Percentiles rank a stretch among this genome's conserved stretches.
phyloP scores from a whole-genome alignment of 441 rosid species.

The Mallotus repandus region DNA sequence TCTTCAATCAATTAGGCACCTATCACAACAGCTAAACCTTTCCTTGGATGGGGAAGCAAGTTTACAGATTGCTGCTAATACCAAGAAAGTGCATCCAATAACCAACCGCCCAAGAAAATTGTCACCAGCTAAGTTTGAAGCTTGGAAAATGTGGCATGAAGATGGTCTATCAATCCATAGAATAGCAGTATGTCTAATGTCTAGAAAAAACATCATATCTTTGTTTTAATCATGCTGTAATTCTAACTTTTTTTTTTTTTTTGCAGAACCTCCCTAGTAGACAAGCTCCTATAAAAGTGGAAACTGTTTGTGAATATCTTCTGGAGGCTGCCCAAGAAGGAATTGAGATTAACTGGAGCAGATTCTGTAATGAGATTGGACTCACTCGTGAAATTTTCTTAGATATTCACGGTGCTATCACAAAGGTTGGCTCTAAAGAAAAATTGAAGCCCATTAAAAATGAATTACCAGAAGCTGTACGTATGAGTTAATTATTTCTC shows the following conservation, averaged over 20 bases:
- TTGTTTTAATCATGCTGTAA: not conserved
- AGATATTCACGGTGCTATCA: slow-evolving; percentile 39
- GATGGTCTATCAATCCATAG: slow-evolving; percentile 39
- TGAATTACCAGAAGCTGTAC: slow-evolving; percentile 47
- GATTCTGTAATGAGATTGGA: slow-evolving; percentile 39
- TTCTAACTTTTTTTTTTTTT: slow-evolving; percentile 5
- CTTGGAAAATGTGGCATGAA: slow-evolving; percentile 55
- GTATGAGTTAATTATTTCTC: slow-evolving; percentile 13
- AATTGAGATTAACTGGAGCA: slow-evolving; percentile 37
- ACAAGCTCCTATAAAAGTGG: slow-evolving; percentile 49
- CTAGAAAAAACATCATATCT: not conserved
- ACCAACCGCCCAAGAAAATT: slow-evolving; percentile 27
- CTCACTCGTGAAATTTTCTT: slow-evolving; percentile 30
- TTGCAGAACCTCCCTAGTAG: slow-evolving; percentile 42
- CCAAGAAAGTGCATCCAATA: slow-evolving; percentile 17
- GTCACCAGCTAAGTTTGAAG: slow-evolving; percentile 42
- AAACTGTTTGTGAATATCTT: slow-evolving; percentile 44
- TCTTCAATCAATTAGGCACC: slow-evolving; percentile 35
- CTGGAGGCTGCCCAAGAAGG: slow-evolving; percentile 49
- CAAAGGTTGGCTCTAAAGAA: slow-evolving; percentile 43
- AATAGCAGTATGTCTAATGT: slow-evolving; percentile 40
- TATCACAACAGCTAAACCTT: slow-evolving; percentile 40
- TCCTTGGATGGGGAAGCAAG: slow-evolving; percentile 42
- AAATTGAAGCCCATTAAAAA: slow-evolving; percentile 49
- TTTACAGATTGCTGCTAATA: slow-evolving; percentile 7